Percentiles rank a stretch among this genome's conserved stretches.
These are phyloP conservation scores for Sporisorium iseilematis-ciliati DNA, from an alignment of 1,284 basidiomycete species.

Conservation along the genomic window DNA sequence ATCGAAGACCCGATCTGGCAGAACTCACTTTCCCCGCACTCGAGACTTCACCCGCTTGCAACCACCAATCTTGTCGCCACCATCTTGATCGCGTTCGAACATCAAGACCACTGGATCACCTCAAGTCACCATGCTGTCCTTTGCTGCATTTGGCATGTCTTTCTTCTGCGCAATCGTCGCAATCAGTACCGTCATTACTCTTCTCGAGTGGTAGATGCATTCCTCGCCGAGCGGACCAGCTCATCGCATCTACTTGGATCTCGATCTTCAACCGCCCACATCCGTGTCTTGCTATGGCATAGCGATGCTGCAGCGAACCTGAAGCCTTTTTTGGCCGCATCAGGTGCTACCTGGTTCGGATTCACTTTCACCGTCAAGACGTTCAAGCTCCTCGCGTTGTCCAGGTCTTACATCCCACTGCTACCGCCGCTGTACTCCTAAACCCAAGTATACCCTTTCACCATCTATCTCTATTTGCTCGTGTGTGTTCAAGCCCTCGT, in stretches of 20 bases:
- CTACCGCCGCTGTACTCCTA: not conserved
- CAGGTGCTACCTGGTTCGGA: too few species aligned
- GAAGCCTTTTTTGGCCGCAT: too few species aligned
- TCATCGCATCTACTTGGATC: not conserved
- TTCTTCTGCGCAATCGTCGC: constrained; percentile 49
- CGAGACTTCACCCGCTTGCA: too few species aligned
- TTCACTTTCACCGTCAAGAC: not conserved
- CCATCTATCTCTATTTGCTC: not conserved
- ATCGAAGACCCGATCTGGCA: too few species aligned
- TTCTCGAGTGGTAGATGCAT: constrained; percentile 42
- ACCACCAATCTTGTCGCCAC: too few species aligned
- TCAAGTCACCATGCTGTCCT: constrained; percentile 30
- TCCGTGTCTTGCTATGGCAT: too few species aligned
- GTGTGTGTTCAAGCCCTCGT: not conserved
- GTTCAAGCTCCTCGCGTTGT: not conserved
- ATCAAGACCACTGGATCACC: too few species aligned
- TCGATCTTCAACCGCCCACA: too few species aligned
- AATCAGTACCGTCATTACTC: constrained; percentile 48
- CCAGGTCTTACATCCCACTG: not conserved
- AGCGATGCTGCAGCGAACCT: too few species aligned
- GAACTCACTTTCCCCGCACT: too few species aligned
- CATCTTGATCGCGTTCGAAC: too few species aligned
- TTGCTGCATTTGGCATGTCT: constrained; percentile 41
- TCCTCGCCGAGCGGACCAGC: not conserved
- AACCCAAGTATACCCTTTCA: not conserved